phyloP scores from a whole-genome alignment of 129 eudicot genomes.

The Pittosporum tobira region DNA sequence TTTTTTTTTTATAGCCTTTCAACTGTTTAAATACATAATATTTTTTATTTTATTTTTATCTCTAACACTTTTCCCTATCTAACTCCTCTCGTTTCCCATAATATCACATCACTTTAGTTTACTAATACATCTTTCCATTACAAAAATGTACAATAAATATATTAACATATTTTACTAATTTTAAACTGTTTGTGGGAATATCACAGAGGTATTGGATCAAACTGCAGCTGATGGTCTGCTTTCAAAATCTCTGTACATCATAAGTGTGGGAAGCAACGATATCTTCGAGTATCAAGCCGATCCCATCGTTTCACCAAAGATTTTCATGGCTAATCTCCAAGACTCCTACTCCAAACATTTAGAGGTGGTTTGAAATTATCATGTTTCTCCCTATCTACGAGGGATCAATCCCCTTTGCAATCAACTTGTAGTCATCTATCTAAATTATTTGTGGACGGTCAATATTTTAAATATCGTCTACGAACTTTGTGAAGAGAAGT shows the following conservation, averaged over 20 bases:
- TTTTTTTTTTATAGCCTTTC: too few relatives aligned
- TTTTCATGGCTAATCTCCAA: constrained; percentile 16
- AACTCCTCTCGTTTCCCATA: too few relatives aligned
- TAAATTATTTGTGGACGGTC: too few relatives aligned
- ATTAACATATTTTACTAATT: too few relatives aligned
- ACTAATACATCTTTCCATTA: too few relatives aligned
- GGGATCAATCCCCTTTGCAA: background rate
- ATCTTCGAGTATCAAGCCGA: constrained; percentile 18
- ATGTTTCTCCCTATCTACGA: background rate
- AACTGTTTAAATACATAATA: too few relatives aligned
- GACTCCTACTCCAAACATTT: constrained; percentile 21
- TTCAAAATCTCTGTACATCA: constrained; percentile 26
- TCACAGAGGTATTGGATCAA: constrained; percentile 21
- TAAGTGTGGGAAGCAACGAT: constrained; percentile 56
- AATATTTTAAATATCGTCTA: too few relatives aligned
- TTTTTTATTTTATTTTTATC: too few relatives aligned
- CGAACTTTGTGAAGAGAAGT: too few relatives aligned
- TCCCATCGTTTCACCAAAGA: background rate
- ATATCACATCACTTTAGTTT: too few relatives aligned
- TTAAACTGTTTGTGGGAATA: constrained; percentile 16
- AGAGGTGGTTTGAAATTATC: constrained; percentile 12
- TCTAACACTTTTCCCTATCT: too few relatives aligned
- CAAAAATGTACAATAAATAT: too few relatives aligned
- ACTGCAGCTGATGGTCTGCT: constrained; percentile 18
- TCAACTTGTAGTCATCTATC: background rate